A percentile compares a stretch with the other conserved stretches of the same genome.
Evolutionary conservation across 129 eudicot species (phyloP).

Genomic region (Lactuca saligna): DNA sequence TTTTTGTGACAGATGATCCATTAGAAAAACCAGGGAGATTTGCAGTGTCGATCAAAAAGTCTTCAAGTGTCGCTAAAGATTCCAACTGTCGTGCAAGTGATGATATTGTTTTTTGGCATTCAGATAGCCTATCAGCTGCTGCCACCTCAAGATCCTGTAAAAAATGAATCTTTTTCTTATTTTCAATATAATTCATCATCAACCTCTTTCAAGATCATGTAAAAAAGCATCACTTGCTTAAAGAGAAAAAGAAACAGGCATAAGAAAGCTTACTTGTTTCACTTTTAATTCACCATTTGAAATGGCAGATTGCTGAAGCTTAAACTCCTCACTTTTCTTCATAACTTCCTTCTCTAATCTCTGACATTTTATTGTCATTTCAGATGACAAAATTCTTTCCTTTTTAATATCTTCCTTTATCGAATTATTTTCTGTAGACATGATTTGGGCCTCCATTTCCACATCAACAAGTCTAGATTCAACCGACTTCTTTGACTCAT

Average conservation of each 20-base stretch:
- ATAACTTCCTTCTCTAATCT: slow-evolving; percentile 52
- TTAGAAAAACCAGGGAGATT: slow-evolving; percentile 53
- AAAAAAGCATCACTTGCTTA: no score
- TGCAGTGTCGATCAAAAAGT: slow-evolving; percentile 67
- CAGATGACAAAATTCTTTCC: slow-evolving; percentile 46
- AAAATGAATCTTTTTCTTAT: background rate
- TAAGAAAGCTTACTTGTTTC: slow-evolving; percentile 57
- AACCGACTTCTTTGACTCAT: slow-evolving; percentile 56
- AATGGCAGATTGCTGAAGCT: slow-evolving; percentile 40
- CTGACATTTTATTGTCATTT: slow-evolving; percentile 41
- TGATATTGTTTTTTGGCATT: slow-evolving; percentile 81
- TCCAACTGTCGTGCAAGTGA: slow-evolving; percentile 59
- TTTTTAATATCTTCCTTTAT: slow-evolving; percentile 44
- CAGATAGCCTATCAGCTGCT: slow-evolving; percentile 79
- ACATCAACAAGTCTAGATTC: slow-evolving; percentile 45
- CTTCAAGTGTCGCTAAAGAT: slow-evolving; percentile 80
- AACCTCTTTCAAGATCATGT: background rate
- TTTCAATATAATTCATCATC: background rate
- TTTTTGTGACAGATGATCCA: slow-evolving; percentile 37
- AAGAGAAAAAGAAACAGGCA: background rate
- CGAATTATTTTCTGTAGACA: slow-evolving; percentile 47
- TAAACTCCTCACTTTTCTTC: slow-evolving; percentile 37
- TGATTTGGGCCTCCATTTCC: slow-evolving; percentile 46
- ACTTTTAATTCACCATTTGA: slow-evolving; percentile 50
- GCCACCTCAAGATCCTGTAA: slow-evolving; percentile 62